These are phyloP conservation scores for Blastomyces emzantsi DNA, from an alignment of 2,329 filamentous ascomycete genomes.

Conservation along the genomic window DNA sequence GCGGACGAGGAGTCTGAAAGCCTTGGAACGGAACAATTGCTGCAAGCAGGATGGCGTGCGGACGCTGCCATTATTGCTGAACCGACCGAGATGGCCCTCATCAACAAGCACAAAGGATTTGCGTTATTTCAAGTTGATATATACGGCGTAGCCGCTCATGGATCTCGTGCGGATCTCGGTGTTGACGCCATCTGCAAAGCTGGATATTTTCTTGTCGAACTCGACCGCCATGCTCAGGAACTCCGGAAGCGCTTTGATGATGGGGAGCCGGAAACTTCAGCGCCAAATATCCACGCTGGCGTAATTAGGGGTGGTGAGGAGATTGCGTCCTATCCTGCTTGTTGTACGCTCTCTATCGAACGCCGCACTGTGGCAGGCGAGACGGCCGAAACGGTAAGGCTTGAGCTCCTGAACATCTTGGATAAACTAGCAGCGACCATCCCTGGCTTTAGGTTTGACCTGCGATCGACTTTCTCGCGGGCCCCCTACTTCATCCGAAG, in stretches of 20 bases:
- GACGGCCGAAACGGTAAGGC: neutral
- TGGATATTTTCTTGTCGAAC: slow-evolving; percentile 36
- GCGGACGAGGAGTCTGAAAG: slow-evolving; percentile 47
- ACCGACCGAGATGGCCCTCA: slow-evolving; percentile 38
- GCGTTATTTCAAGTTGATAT: slow-evolving; percentile 29
- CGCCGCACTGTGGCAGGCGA: slow-evolving; percentile 36
- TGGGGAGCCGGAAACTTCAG: slow-evolving; percentile 32
- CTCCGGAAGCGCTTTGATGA: slow-evolving; percentile 36
- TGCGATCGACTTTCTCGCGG: neutral
- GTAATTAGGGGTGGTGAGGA: slow-evolving; percentile 46
- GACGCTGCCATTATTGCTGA: slow-evolving; percentile 46
- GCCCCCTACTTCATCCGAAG: neutral
- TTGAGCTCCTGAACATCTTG: neutral
- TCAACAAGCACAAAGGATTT: slow-evolving; percentile 45
- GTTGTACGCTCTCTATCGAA: slow-evolving; percentile 42
- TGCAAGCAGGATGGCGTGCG: slow-evolving; percentile 46
- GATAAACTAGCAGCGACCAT: neutral
- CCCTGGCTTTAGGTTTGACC: neutral
- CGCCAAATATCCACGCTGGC: slow-evolving; percentile 37
- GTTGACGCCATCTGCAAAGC: slow-evolving; percentile 44
- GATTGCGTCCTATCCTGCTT: slow-evolving; percentile 43
- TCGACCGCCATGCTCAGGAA: slow-evolving; percentile 19
- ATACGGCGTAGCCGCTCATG: slow-evolving; percentile 29
- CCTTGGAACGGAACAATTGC: slow-evolving; percentile 44
- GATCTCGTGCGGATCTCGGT: slow-evolving; percentile 34